Percentiles rank a stretch among this genome's conserved stretches.
Evolutionary conservation across 768 basidiomycete genomes (phyloP).

Genomic region (Baorangia bicolor): DNA sequence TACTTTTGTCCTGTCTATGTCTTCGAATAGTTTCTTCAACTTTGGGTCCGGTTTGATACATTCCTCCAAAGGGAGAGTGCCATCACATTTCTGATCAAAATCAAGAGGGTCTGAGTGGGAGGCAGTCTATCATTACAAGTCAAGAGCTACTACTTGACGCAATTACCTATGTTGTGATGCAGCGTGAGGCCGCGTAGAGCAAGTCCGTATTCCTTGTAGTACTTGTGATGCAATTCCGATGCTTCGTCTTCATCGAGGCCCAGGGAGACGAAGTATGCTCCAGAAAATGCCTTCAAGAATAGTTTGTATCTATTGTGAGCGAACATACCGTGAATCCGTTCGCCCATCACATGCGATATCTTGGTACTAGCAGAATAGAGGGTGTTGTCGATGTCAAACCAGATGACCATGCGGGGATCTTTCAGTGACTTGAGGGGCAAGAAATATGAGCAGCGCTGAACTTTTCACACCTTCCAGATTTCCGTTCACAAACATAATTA

Average conservation of each 20-base stretch:
- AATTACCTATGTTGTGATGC: slow-evolving; percentile 71
- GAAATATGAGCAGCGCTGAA: neutral
- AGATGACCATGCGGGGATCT: slow-evolving; percentile 65
- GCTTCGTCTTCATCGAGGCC: slow-evolving; percentile 71
- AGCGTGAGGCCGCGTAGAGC: slow-evolving; percentile 74
- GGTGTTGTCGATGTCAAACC: slow-evolving; percentile 89
- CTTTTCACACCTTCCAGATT: slow-evolving; percentile 24
- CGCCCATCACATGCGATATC: slow-evolving; percentile 78
- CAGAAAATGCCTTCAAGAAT: neutral
- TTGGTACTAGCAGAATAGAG: slow-evolving; percentile 75
- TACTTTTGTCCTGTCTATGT: slow-evolving; percentile 73
- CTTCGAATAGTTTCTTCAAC: slow-evolving; percentile 66
- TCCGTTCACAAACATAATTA: slow-evolving; percentile 23
- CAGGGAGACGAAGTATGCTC: slow-evolving; percentile 74
- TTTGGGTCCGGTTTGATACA: slow-evolving; percentile 66
- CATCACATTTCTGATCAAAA: slow-evolving; percentile 83
- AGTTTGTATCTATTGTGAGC: neutral
- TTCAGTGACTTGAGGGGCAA: slow-evolving; percentile 5
- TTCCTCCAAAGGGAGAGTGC: slow-evolving; percentile 76
- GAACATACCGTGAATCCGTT: slow-evolving; percentile 68
- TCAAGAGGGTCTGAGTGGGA: slow-evolving; percentile 68
- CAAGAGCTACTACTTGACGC: neutral
- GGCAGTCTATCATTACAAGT: neutral
- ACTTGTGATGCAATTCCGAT: slow-evolving; percentile 62
- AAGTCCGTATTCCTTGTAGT: slow-evolving; percentile 81